phyloP scores from a whole-genome alignment of 1,139 yeast genomes.

The Blastobotrys aristatus region DNA sequence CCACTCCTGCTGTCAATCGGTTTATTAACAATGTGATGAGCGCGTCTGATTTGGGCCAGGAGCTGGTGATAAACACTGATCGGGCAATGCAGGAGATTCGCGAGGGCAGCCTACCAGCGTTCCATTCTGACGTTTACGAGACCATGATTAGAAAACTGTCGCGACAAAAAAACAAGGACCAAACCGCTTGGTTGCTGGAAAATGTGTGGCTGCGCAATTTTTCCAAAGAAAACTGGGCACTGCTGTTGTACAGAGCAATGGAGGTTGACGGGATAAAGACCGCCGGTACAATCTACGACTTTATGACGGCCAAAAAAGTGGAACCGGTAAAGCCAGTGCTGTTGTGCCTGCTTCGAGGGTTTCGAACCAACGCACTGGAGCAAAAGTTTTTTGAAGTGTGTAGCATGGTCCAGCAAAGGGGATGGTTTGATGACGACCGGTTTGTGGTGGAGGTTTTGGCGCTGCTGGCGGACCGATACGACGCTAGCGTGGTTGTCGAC shows the following conservation, averaged over 20 bases:
- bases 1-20: conserved; percentile 5
- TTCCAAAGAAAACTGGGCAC: conserved; percentile 11
- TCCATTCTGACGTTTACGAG: conserved; percentile 17
- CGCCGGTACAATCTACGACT: conserved; percentile 23
- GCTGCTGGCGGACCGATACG: conserved; percentile 21
- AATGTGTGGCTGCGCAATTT: conserved; percentile 13
- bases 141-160: conserved; percentile 18
- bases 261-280: conserved; percentile 25
- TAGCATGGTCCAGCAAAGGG: conserved; percentile 16
- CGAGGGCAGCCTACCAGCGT: conserved; percentile 10
- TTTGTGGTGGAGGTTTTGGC: conserved; percentile 20
- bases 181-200: conserved; percentile 21
- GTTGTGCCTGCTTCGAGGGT: conserved; percentile 24
- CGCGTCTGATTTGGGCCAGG: conserved; percentile 22
- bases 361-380: conserved; percentile 24
- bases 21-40: conserved; percentile 16
- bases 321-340: conserved; percentile 19
- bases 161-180: conserved; percentile 10
- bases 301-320: conserved; percentile 15
- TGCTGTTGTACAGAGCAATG: conserved; percentile 22
- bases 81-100: conserved; percentile 12
- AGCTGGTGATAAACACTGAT: conserved; percentile 22
- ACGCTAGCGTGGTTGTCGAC: conserved; percentile 20
- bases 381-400: conserved; percentile 25
- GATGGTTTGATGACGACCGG: conserved; percentile 3